Base-by-base conservation (phyloP, 495 filamentous ascomycete genomes). In the Lophium mytilinum region DNA sequence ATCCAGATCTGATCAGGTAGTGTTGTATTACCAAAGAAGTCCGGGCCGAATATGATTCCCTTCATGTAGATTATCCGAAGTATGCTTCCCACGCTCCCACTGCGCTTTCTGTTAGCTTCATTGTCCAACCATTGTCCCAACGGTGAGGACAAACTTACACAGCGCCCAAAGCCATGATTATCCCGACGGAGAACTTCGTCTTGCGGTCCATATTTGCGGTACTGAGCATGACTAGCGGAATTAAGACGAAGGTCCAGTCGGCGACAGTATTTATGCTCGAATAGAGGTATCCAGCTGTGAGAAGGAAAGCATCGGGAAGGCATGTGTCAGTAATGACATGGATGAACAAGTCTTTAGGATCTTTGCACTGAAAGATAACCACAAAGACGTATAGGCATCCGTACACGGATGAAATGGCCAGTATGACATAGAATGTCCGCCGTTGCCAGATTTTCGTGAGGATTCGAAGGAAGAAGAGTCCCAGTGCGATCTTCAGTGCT, bases 321-420 rank as follows among this genome's bases (percentile, higher is more conserved):
- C 76, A 78, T n/a, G 19, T 40, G 3, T 34, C 47, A 7, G n/a
- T 36, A 14, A 59, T 6, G 12, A 63, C 17, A 37, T 34, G 19
- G 5, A 42, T 17, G 30, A 40, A 15, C 1, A 63, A 10, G 14
- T 52, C 40, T 5, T 21, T 55, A 1, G 61, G 61, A 11, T 35
- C 34, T 19, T 68, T 68, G 60, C 78, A 80, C 57, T 78, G 75
- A 40, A 80, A 69, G 46, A 75, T 49, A 55, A 69, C 65, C 19
- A 67, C 56, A 55, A 66, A 68, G 47, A 69, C 48, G 51, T 60
- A 68, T 47, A 75, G 55, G 37, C 76, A 60, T 57, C 75, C 70
- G 66, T 68, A 78, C 36, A 57, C 57, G 11, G 55, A 18, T 36
- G 69, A 64, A 36, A 69, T 70, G 51, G 68, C 9, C 12, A 67